phyloP scores from a whole-genome alignment of 2,329 filamentous ascomycete species.

The Diaporthe ampelina region DNA sequence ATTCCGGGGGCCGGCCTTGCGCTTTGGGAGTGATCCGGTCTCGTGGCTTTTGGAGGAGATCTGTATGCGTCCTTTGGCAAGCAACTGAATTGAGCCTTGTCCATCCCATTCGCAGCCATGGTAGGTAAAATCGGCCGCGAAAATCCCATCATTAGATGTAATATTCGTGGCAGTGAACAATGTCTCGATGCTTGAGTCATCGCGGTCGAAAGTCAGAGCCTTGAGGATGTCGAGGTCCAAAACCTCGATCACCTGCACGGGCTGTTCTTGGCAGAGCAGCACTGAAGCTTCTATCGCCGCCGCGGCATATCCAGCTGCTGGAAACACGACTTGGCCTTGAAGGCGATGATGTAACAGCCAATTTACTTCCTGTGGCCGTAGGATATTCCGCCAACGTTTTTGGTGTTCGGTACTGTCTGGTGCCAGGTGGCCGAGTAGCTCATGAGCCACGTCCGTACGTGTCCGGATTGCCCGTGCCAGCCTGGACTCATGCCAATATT shows the following conservation, averaged over 20 bases:
- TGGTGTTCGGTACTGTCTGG: constrained; percentile 26
- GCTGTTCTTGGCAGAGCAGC: background rate
- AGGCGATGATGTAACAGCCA: constrained; percentile 57
- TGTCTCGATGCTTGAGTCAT: constrained; percentile 41
- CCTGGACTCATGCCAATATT: constrained; percentile 42
- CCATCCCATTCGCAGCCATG: background rate
- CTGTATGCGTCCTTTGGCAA: background rate
- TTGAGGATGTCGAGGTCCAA: constrained; percentile 42
- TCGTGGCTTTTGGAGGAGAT: constrained; percentile 47
- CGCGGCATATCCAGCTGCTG: constrained; percentile 47
- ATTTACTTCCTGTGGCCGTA: constrained; percentile 45
- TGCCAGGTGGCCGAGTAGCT: constrained; percentile 32
- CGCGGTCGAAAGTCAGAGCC: constrained; percentile 46
- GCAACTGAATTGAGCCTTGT: background rate
- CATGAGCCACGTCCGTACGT: constrained; percentile 41
- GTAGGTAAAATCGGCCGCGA: background rate
- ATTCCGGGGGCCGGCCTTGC: constrained; percentile 41
- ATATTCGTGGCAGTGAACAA: constrained; percentile 49
- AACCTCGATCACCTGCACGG: constrained; percentile 40
- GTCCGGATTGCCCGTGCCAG: constrained; percentile 55
- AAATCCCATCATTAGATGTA: constrained; percentile 52
- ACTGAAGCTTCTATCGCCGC: constrained; percentile 43
- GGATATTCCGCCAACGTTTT: constrained; percentile 46
- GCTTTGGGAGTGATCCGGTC: constrained; percentile 46
- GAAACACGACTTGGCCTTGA: constrained; percentile 55